Conservation (phyloP, 2,329 filamentous ascomycete genomes). For the Pyricularia grisea region DNA sequence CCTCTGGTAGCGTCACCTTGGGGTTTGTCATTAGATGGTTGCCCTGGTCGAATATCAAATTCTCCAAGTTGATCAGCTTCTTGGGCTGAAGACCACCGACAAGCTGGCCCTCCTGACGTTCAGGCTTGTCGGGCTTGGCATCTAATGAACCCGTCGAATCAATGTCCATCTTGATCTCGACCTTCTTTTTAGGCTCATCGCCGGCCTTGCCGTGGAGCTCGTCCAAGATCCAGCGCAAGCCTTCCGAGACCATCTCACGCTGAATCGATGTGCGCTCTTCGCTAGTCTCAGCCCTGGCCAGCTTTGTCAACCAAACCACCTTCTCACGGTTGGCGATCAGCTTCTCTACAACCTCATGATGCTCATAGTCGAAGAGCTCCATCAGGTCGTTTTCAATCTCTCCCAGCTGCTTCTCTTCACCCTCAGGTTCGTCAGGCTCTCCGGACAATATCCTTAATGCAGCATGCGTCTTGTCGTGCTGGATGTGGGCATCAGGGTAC, state of each 20-base stretch:
- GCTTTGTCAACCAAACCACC: conserved; percentile 87
- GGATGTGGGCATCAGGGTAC: conserved; percentile 84
- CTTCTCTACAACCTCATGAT: conserved; percentile 85
- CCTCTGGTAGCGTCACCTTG: conserved; percentile 85
- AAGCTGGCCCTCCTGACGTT: conserved; percentile 62
- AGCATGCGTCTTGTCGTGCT: conserved; percentile 84
- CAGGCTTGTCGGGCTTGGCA: conserved; percentile 47
- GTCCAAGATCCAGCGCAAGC: conserved; percentile 76
- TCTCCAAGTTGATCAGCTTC: conserved; percentile 86
- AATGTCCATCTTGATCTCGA: conserved; percentile 94
- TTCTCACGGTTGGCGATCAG: conserved; percentile 88
- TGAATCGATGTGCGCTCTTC: conserved; percentile 70
- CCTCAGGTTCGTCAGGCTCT: conserved; percentile 57
- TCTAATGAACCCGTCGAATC: conserved; percentile 55
- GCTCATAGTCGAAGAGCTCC: conserved; percentile 96
- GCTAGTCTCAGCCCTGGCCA: conserved; percentile 73
- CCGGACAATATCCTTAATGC: conserved; percentile 78
- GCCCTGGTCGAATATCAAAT: conserved; percentile 92
- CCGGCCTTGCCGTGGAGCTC: conserved; percentile 71
- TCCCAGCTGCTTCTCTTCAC: conserved; percentile 74
- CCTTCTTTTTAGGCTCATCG: conserved; percentile 52
- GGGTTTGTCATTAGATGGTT: conserved; percentile 99
- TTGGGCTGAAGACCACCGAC: conserved; percentile 79
- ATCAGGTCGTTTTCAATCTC: conserved; percentile 98
- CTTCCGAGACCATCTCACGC: conserved; percentile 83